Evolutionary conservation across 2,329 filamentous ascomycete species (phyloP).

Genomic region (Diaporthe ampelina): DNA sequence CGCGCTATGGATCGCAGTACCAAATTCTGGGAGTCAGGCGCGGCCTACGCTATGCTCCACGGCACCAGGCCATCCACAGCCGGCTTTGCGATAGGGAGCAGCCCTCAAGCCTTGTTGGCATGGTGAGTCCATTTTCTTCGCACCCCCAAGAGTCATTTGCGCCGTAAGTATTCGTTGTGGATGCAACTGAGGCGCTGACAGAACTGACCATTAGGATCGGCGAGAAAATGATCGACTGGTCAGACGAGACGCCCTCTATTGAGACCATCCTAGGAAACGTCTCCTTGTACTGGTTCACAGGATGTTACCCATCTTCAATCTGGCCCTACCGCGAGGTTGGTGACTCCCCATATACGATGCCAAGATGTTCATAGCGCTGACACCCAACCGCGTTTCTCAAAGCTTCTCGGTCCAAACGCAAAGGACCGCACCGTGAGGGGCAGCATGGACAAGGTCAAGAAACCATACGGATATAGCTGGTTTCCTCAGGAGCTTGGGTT

Average conservation of each 20-base stretch:
- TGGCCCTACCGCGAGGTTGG: constrained; percentile 61
- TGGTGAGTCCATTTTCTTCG: constrained; percentile 53
- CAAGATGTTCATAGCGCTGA: not conserved
- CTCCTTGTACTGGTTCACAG: constrained; percentile 69
- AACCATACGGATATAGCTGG: constrained; percentile 61
- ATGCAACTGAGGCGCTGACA: not conserved
- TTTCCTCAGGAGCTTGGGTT: constrained; percentile 58
- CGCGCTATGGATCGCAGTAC: constrained; percentile 52
- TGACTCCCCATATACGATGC: not conserved
- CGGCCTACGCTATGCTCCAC: constrained; percentile 66
- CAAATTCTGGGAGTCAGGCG: constrained; percentile 57
- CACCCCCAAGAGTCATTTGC: not conserved
- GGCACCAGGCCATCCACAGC: constrained; percentile 69
- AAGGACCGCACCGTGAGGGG: not conserved
- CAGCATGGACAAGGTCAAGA: constrained; percentile 45
- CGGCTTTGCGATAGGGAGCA: constrained; percentile 65
- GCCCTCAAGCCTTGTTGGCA: constrained; percentile 68
- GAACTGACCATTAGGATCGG: constrained; percentile 55
- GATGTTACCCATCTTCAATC: constrained; percentile 60
- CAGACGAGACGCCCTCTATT: constrained; percentile 55
- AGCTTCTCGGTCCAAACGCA: not conserved
- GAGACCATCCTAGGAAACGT: constrained; percentile 63
- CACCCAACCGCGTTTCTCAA: no score
- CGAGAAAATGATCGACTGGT: constrained; percentile 70
- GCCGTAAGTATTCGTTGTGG: no score